Conservation (phyloP, 108 stramenopile species). For the Craspedostauros australis region DNA sequence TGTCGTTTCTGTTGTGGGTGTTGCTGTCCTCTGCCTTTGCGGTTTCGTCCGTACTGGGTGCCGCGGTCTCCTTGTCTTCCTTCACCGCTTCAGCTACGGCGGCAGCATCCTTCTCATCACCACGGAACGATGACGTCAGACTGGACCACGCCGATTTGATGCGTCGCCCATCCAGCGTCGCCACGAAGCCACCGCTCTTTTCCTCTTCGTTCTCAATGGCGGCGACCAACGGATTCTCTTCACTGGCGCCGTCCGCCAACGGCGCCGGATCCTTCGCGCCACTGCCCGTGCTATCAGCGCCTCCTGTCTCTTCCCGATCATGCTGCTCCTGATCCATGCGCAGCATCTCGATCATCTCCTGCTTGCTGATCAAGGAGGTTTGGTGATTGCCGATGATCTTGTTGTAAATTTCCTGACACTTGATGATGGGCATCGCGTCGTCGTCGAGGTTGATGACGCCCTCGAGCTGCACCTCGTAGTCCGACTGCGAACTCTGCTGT, state of each 20-base stretch:
- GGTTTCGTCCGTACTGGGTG: no score
- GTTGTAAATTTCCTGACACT: conserved; percentile 39
- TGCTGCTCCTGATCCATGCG: conserved; percentile 13
- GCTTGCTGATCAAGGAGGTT: conserved; percentile 23
- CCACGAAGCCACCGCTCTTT: neutral
- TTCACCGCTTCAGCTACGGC: neutral
- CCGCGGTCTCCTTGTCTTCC: no score
- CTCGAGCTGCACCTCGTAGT: conserved; percentile 10
- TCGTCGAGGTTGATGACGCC: conserved; percentile 30
- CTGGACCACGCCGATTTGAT: no score
- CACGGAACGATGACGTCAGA: no score
- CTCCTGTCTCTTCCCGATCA: neutral
- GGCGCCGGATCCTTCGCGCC: neutral
- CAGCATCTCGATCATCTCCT: conserved; percentile 6
- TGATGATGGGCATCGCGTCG: conserved; percentile 17
- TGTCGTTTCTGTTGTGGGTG: neutral
- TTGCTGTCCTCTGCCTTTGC: conserved; percentile 3
- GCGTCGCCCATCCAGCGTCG: no score
- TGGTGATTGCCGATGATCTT: conserved; percentile 41
- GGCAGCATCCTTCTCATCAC: no score
- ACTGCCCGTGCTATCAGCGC: neutral
- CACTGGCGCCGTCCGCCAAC: neutral
- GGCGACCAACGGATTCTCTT: conserved; percentile 6
- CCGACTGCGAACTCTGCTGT: neutral
- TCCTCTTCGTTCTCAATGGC: conserved; percentile 5